Conservation (phyloP, 2,329 filamentous ascomycete genomes). For the Malbranchea cinnamomea region DNA sequence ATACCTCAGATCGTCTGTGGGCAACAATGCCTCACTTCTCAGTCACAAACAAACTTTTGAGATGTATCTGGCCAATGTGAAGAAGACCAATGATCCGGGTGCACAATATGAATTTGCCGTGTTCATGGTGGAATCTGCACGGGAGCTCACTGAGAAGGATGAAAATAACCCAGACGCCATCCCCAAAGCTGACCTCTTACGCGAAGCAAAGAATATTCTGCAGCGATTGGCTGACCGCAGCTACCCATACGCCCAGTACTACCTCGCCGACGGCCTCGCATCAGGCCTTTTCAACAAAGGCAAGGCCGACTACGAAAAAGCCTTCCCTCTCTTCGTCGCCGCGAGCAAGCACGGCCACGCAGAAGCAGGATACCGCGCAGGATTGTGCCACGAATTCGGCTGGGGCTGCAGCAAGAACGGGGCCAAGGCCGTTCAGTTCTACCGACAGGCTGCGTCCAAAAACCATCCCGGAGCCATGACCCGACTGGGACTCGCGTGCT, state of each 20-base stretch:
- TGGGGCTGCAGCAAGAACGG: conserved; percentile 89
- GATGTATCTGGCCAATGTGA: conserved; percentile 94
- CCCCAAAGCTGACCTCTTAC: conserved; percentile 52
- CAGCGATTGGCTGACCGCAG: conserved; percentile 73
- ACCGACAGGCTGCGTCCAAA: conserved; percentile 79
- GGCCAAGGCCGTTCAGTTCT: conserved; percentile 84
- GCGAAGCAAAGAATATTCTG: conserved; percentile 78
- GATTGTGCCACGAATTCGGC: conserved; percentile 92
- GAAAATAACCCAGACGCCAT: conserved; percentile 24
- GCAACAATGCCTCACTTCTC: conserved; percentile 78
- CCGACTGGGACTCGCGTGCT: conserved; percentile 75
- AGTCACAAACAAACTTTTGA: conserved; percentile 88
- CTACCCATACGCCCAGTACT: conserved; percentile 96
- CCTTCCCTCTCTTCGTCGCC: conserved; percentile 82
- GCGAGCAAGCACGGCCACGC: conserved; percentile 95
- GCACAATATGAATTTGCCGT: conserved; percentile 95
- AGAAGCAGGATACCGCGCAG: conserved; percentile 85
- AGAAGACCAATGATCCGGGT: conserved; percentile 82
- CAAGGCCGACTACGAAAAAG: conserved; percentile 78
- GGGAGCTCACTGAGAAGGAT: conserved; percentile 17
- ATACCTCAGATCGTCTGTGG: conserved; percentile 61
- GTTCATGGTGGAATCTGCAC: conserved; percentile 75
- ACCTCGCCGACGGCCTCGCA: conserved; percentile 84
- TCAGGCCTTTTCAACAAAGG: conserved; percentile 93
- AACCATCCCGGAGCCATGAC: conserved; percentile 92